A percentile compares a stretch with the other conserved stretches of the same genome.
phyloP scores from a whole-genome alignment of 73 alveolate species.

The Halteria grandinella region DNA sequence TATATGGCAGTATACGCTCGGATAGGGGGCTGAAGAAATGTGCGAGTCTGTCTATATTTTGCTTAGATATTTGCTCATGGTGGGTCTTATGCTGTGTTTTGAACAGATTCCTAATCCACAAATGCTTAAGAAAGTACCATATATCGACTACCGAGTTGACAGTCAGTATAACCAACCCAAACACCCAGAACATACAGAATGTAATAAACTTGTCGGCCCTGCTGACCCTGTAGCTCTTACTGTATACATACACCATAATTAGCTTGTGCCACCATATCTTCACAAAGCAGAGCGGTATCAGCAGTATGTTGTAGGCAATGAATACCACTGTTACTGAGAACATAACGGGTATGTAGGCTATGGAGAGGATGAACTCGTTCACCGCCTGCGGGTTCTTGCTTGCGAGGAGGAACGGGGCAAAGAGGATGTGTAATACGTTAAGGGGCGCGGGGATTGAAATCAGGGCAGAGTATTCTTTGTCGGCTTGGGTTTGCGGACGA shows the following conservation, averaged over 20 bases:
- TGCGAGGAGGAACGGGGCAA: conserved; percentile 52
- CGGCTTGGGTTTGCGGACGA: conserved; percentile 60
- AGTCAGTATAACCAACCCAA: conserved; percentile 55
- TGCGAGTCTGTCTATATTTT: background rate
- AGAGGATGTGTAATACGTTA: conserved; percentile 32
- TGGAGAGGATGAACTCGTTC: conserved; percentile 37
- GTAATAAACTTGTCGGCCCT: conserved; percentile 56
- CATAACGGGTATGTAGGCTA: conserved; percentile 58
- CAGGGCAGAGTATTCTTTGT: conserved; percentile 48
- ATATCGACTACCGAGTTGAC: conserved; percentile 51
- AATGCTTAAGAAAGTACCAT: conserved; percentile 42
- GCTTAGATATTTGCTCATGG: conserved; percentile 1
- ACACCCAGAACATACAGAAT: conserved; percentile 10
- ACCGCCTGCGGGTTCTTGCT: conserved; percentile 1
- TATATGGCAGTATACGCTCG: conserved; percentile 29
- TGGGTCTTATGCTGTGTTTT: conserved; percentile 49
- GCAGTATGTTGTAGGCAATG: conserved; percentile 11
- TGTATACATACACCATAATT: conserved; percentile 54
- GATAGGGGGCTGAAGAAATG: conserved; percentile 1
- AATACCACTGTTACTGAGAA: conserved; percentile 34
- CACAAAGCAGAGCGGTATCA: conserved; percentile 54
- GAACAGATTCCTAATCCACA: conserved; percentile 22
- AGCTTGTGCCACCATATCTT: conserved; percentile 64
- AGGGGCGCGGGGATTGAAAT: conserved; percentile 64
- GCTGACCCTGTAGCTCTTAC: conserved; percentile 46